phyloP scores from a whole-genome alignment of 2,329 filamentous ascomycete genomes.

The Aureobasidium mangrovei region DNA sequence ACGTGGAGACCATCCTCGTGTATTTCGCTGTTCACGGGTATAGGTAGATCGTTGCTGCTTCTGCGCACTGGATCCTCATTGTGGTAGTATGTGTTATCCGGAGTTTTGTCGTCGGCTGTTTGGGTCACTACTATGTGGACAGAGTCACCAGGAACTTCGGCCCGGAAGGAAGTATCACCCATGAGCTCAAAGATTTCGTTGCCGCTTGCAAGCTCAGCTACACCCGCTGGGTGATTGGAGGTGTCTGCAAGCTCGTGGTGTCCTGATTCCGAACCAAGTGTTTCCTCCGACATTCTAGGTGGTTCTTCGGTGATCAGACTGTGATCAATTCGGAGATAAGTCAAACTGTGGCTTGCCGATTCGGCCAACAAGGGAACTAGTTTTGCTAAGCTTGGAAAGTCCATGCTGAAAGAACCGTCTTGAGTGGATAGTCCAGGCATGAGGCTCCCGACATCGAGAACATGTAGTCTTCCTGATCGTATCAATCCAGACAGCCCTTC shows the following conservation, averaged over 20 bases:
- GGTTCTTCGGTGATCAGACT: slow-evolving; percentile 42
- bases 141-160: slow-evolving; percentile 4
- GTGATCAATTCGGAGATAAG: slow-evolving; percentile 49
- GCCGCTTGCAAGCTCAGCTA: background rate
- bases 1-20: background rate
- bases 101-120: slow-evolving; percentile 26
- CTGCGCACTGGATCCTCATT: slow-evolving; percentile 23
- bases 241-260: slow-evolving; percentile 24
- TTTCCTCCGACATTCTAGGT: slow-evolving; percentile 18
- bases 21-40: background rate
- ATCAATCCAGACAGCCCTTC: slow-evolving; percentile 48
- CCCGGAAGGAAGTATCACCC: slow-evolving; percentile 21
- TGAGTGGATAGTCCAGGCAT: slow-evolving; percentile 23
- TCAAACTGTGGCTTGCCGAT: slow-evolving; percentile 39
- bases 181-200: slow-evolving; percentile 29
- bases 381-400: slow-evolving; percentile 44
- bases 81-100: background rate
- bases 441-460: slow-evolving; percentile 47
- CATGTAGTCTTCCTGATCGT: slow-evolving; percentile 43
- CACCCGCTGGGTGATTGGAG: slow-evolving; percentile 17
- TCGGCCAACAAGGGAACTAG: slow-evolving; percentile 43
- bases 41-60: slow-evolving; percentile 37
- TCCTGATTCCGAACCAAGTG: slow-evolving; percentile 19
- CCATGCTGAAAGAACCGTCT: slow-evolving; percentile 21
- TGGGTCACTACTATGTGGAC: slow-evolving; percentile 27